phyloP scores from a whole-genome alignment of 192 early-diverging fungal species.

The Mortierella hygrophila region DNA sequence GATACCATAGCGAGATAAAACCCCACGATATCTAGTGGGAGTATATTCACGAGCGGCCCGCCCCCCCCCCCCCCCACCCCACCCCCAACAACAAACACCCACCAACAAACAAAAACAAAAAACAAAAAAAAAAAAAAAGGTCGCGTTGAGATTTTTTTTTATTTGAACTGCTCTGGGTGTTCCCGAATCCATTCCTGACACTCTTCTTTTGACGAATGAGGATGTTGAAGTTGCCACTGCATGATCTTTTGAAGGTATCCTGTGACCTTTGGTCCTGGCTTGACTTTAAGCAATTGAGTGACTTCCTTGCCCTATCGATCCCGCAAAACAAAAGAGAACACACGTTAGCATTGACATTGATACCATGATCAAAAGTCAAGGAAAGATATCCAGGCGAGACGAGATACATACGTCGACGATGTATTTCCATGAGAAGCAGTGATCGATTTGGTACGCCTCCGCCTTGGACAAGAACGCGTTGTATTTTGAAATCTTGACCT shows the following conservation, averaged over 20 bases:
- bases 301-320: constrained; percentile 74
- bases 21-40: too few relatives aligned
- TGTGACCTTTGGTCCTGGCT: constrained; percentile 76
- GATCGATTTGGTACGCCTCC: constrained; percentile 48
- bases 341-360: neutral
- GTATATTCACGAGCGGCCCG: too few relatives aligned
- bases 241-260: constrained; percentile 72
- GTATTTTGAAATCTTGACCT: constrained; percentile 45
- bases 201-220: constrained; percentile 70
- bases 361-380: neutral
- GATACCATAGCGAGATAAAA: too few relatives aligned
- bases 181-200: constrained; percentile 67
- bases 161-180: constrained; percentile 6
- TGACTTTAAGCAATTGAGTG: constrained; percentile 68
- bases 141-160: neutral
- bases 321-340: neutral
- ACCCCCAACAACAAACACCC: too few relatives aligned
- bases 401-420: constrained; percentile 57
- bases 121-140: neutral
- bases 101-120: too few relatives aligned
- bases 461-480: constrained; percentile 41
- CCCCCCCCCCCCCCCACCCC: too few relatives aligned
- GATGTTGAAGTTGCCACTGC: constrained; percentile 87
- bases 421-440: constrained; percentile 58
- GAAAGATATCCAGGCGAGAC: neutral